Base-by-base conservation (phyloP, 768 basidiomycete genomes). In the Leccinellum albellum region DNA sequence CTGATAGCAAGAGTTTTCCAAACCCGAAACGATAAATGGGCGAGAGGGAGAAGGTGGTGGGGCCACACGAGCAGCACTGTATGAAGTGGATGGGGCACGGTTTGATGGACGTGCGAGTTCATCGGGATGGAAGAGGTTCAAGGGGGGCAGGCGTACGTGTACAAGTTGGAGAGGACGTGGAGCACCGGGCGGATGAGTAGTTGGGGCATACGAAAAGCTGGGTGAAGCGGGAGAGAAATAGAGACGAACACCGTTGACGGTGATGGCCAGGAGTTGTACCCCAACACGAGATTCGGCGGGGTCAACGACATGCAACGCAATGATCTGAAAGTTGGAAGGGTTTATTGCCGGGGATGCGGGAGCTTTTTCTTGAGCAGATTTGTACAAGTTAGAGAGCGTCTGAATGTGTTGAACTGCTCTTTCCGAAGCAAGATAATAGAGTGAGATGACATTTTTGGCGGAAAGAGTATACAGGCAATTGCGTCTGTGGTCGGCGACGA, bases 401-500 rank as follows among this genome's bases (percentile, higher is more conserved):
- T 89, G 89, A n/a, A 87, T 64, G 58, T 86, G 84, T 54, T 87
- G 84, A 31, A 92, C 75, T 46, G 80, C 69, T 68, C 86, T 91
- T 56, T 88, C 86, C 28, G 82, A 78, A 48, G 73, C 75, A 6
- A 87, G 77, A 58, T 79, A 78, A 71, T 87, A 94, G 13, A 91
- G 74, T 3, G 84, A 82, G 53, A 94, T 86, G 33, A 79, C 74
- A 58, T 78, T 79, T 61, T 82, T 84, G 6, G 82, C 78, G 6
- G 86, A 86, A 54, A 94, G 77, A 3, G 91, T 84, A 68, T 94
- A 95, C 60, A 94, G 80, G 66, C 84, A 87, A 58, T 86, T 83
- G 58, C 93, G 81, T 35, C 77, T 75, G 20, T 71, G 62, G 72
- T 97, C 92, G 26, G 86, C 79, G 44, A 87, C 79, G 50, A 95